A percentile compares a stretch with the other conserved stretches of the same genome.
Conservation (phyloP, 148 eudicot species). For the Camellia granthamiana region DNA sequence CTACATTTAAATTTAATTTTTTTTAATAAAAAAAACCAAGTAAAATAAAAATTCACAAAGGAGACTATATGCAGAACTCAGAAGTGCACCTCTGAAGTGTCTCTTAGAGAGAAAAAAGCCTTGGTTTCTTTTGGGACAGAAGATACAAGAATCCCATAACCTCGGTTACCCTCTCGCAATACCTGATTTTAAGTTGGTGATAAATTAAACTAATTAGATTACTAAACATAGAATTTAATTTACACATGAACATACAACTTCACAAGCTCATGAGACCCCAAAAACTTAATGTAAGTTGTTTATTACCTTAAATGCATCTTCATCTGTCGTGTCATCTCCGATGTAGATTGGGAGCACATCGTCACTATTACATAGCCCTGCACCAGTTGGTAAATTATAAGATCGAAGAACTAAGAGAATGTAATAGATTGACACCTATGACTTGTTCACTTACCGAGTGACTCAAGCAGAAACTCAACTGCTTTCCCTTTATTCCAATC, state of each 20-base stretch:
- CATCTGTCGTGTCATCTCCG: slow-evolving; percentile 88
- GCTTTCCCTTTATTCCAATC: slow-evolving; percentile 95
- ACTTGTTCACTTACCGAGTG: slow-evolving; percentile 52
- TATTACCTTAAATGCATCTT: slow-evolving; percentile 83
- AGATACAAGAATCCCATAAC: slow-evolving; percentile 78
- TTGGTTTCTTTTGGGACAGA: slow-evolving; percentile 67
- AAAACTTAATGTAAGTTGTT: not conserved
- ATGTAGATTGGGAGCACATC: slow-evolving; percentile 80
- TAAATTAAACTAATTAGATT: not conserved
- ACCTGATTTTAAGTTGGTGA: slow-evolving; percentile 32
- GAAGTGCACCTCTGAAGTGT: slow-evolving; percentile 48
- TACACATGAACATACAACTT: not conserved
- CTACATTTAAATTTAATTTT: slow-evolving; percentile 15
- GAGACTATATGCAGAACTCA: not conserved
- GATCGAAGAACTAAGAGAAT: not conserved
- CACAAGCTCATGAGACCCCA: not conserved
- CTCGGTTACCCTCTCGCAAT: slow-evolving; percentile 47
- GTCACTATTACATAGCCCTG: slow-evolving; percentile 49
- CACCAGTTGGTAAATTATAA: not conserved
- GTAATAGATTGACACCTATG: not conserved
- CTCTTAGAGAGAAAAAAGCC: slow-evolving; percentile 73
- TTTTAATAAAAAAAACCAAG: not conserved
- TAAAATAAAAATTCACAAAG: not conserved
- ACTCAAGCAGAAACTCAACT: slow-evolving; percentile 81
- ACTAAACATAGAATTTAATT: not conserved